Conservation (phyloP, 257 asterid species). For the Oldenlandia corymbosa region DNA sequence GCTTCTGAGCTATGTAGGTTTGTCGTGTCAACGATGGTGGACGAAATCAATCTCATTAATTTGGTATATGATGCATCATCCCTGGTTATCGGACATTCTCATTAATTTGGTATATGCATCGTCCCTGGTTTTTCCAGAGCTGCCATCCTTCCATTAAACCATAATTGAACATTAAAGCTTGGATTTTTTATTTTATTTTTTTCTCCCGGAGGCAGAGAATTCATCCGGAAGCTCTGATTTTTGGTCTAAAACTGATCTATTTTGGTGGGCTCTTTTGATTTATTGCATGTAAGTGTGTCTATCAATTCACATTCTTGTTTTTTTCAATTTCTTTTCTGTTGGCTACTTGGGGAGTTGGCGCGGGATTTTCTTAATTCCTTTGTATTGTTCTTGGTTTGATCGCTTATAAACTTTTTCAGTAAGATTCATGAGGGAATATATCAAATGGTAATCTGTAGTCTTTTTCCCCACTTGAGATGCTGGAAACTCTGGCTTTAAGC, state of each 20-base stretch:
- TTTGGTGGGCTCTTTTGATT: slow-evolving; percentile 1
- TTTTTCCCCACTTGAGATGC: not conserved
- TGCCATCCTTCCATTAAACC: too few species aligned
- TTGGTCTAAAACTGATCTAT: not conserved
- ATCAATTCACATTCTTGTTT: not conserved
- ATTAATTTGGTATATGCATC: too few species aligned
- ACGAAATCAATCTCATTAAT: too few species aligned
- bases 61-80: too few species aligned
- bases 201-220: not conserved
- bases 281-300: slow-evolving; percentile 7
- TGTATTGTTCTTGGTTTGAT: not conserved
- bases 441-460: not conserved
- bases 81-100: too few species aligned
- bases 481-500: not conserved
- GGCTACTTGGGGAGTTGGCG: not conserved
- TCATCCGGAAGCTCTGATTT: not conserved
- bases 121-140: too few species aligned
- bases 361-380: not conserved
- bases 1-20: too few species aligned
- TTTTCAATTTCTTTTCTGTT: not conserved
- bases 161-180: not conserved
- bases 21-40: too few species aligned
- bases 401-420: too few species aligned
- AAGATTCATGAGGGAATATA: not conserved
- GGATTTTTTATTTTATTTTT: too few species aligned